phyloP scores from a whole-genome alignment of 73 alveolate species.

The Stentor coeruleus region DNA sequence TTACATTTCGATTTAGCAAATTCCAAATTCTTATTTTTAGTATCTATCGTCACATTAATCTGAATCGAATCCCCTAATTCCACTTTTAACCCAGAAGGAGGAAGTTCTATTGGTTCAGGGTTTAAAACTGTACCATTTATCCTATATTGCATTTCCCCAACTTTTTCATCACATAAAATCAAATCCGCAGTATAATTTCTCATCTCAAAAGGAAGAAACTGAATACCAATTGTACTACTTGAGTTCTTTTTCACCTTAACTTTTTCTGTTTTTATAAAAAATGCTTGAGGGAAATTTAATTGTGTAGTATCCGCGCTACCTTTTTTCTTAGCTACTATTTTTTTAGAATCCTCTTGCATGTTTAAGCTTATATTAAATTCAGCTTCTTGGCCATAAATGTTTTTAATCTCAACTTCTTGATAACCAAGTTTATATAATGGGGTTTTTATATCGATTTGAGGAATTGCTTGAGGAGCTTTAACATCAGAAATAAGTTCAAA shows the following conservation, averaged over 20 bases:
- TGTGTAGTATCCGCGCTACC: slow-evolving; percentile 21
- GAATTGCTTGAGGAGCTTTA: slow-evolving; percentile 71
- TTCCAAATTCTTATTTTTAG: slow-evolving; percentile 53
- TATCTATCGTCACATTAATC: slow-evolving; percentile 40
- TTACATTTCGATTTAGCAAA: slow-evolving; percentile 58
- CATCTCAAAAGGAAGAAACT: slow-evolving; percentile 89
- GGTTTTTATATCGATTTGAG: slow-evolving; percentile 65
- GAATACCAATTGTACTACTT: slow-evolving; percentile 69
- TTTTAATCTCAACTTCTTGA: slow-evolving; percentile 34
- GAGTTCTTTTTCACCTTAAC: slow-evolving; percentile 65
- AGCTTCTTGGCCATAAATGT: slow-evolving; percentile 44
- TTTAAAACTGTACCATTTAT: slow-evolving; percentile 90
- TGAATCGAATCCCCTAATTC: slow-evolving; percentile 75
- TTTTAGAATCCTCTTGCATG: slow-evolving; percentile 34
- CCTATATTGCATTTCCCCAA: slow-evolving; percentile 95
- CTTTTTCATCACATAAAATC: slow-evolving; percentile 88
- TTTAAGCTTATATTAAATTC: slow-evolving; percentile 28
- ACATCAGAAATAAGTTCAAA: slow-evolving; percentile 90
- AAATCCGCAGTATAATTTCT: slow-evolving; percentile 89
- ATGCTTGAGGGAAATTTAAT: slow-evolving; percentile 60
- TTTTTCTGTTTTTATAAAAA: slow-evolving; percentile 58
- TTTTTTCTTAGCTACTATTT: slow-evolving; percentile 32
- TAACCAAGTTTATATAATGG: slow-evolving; percentile 40
- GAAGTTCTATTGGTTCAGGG: slow-evolving; percentile 83
- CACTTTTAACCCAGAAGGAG: slow-evolving; percentile 59